Evolutionary conservation across 768 basidiomycete species (phyloP), one percentile per base, ranked within the genome.

Genomic region (Leccinellum rugosiceps): DNA sequence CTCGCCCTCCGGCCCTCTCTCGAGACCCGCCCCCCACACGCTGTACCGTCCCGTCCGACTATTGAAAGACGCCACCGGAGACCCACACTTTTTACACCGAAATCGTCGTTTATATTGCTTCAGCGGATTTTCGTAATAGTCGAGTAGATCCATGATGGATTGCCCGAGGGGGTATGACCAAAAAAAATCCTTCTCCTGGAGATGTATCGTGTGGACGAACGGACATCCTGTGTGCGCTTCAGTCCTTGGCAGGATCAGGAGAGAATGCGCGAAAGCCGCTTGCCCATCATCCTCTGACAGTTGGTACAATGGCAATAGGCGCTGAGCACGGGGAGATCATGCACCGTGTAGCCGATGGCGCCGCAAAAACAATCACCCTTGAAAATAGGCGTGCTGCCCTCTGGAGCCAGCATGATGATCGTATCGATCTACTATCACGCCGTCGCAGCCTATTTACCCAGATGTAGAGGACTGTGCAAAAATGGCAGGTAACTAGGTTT

Each of bases 241-340:
- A 61, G 53, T 38, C n/a, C 32, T 45, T 11, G 19, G 11, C 21
- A 8, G 26, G 3, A 15, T 21, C 17, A 26, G 26, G 5, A 47
- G 7, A 45, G 32, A 17, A 52, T 30, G 3, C 15, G 52, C 41
- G 34, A 28, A 26, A 49, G 58, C n/a, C 9, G n/a, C 75, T 56
- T 65, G 80, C 85, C 83, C 61, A 72, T 81, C 51, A 87, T 66
- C 41, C 80, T 74, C 68, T 88, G 87, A 63, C 88, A 90, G n/a
- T 79, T 68, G 4, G 83, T 83, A 65, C 88, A 90, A 64, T 89
- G 88, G 60, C 85, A 88, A 63, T 83, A 88, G 6, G 83, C 85
- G 59, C 80, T 81, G 32, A 83, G 71, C 4, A 81, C 61, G 0
- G 86, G 84, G 32, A 65, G 68, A 2, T 81, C 81, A 11, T 67